Conservation (phyloP, 2,329 filamentous ascomycete genomes). For the Colletotrichum falcatum region DNA sequence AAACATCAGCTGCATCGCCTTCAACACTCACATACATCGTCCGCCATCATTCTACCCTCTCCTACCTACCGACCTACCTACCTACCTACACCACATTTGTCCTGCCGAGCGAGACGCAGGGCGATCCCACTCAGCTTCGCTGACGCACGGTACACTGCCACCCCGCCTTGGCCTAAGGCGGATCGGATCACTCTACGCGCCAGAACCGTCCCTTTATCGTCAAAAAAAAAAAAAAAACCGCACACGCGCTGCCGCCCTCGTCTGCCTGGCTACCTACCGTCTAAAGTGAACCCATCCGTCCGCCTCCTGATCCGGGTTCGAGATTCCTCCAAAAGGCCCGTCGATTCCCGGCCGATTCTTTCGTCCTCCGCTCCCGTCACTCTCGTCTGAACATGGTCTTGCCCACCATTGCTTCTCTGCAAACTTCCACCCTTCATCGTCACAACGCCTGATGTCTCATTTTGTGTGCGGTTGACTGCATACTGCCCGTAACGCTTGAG, state of each 20-base stretch:
- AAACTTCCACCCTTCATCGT: constrained; percentile 30
- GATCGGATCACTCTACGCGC: constrained; percentile 17
- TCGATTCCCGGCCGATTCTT: constrained; percentile 22
- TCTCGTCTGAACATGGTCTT: constrained; percentile 40
- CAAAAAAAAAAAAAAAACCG: not conserved
- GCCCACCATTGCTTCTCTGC: constrained; percentile 28
- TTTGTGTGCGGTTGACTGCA: constrained; percentile 33
- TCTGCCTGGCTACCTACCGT: constrained; percentile 15
- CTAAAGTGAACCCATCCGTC: constrained; percentile 27
- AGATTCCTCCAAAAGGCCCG: constrained; percentile 37
- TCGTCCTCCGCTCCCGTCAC: constrained; percentile 9
- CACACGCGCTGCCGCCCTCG: constrained; percentile 8
- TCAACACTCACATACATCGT: constrained; percentile 17
- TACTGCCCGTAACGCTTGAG: constrained; percentile 32
- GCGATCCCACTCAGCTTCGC: constrained; percentile 11
- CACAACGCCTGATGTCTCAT: constrained; percentile 37
- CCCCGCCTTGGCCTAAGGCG: constrained; percentile 19
- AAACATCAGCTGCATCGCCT: not conserved
- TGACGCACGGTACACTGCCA: constrained; percentile 20
- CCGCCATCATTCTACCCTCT: constrained; percentile 7
- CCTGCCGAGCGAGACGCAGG: constrained; percentile 25
- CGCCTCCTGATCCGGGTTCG: constrained; percentile 8
- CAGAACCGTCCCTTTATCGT: constrained; percentile 10
- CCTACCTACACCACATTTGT: constrained; percentile 14
- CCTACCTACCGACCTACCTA: no score